A percentile compares a stretch with the other conserved stretches of the same genome.
Conservation (phyloP, 106 monocot species). For the Dendrobium officinale region DNA sequence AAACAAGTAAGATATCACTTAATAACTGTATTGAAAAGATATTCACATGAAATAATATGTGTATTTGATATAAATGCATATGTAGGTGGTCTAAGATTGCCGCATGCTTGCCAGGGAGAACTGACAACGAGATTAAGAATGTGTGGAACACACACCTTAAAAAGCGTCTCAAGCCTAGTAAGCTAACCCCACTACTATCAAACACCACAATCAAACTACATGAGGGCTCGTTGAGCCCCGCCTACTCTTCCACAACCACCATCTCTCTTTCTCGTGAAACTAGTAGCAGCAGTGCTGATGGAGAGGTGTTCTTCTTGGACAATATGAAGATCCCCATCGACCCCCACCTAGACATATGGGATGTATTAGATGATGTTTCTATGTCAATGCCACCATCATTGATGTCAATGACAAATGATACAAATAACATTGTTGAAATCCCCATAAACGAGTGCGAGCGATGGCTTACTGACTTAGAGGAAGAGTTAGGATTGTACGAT, state of each 20-base stretch:
- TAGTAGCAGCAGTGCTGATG: background rate
- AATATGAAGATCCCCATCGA: conserved; percentile 24
- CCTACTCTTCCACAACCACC: background rate
- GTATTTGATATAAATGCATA: background rate
- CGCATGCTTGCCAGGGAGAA: conserved; percentile 55
- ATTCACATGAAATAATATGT: background rate
- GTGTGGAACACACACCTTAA: conserved; percentile 88
- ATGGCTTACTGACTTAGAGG: conserved; percentile 53
- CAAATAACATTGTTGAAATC: too few species aligned
- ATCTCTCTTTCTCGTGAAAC: background rate
- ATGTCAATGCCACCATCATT: too few species aligned
- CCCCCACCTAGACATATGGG: conserved; percentile 24
- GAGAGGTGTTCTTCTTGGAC: background rate
- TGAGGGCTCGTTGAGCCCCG: background rate
- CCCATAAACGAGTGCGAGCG: background rate
- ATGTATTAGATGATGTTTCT: conserved; percentile 20
- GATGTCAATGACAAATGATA: background rate
- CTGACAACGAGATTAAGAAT: conserved; percentile 90
- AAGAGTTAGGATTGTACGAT: conserved; percentile 41
- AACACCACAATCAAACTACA: background rate
- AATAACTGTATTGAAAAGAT: background rate
- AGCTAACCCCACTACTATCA: background rate
- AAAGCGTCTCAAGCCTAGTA: conserved; percentile 30
- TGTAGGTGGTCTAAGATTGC: conserved; percentile 78
- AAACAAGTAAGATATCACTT: conserved; percentile 44